phyloP scores from a whole-genome alignment of 2,329 filamentous ascomycete genomes.

The Escovopsis sp. region DNA sequence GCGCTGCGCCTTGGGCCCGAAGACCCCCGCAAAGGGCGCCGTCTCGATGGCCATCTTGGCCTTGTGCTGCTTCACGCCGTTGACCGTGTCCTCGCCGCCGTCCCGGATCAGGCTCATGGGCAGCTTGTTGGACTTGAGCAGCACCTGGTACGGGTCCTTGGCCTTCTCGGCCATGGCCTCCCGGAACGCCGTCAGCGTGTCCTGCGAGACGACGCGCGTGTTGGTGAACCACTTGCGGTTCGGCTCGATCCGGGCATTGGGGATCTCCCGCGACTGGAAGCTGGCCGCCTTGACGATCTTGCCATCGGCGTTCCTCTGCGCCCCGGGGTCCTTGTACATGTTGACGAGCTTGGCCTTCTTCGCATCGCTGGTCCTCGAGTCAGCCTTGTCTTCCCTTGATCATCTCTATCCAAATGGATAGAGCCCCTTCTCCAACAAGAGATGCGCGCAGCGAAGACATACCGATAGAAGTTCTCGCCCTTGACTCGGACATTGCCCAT shows the following conservation, averaged over 20 bases:
- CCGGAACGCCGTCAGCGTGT: constrained; percentile 73
- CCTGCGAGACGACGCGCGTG: constrained; percentile 77
- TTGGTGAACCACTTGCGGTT: constrained; percentile 98
- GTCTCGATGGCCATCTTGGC: constrained; percentile 90
- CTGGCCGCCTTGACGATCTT: constrained; percentile 72
- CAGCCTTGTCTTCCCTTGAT: too few relatives aligned
- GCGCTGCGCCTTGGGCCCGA: constrained; percentile 83
- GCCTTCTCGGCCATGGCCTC: constrained; percentile 85
- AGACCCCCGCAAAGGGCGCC: constrained; percentile 73
- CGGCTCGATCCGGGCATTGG: constrained; percentile 78
- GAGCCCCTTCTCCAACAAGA: not conserved
- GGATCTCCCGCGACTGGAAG: constrained; percentile 71
- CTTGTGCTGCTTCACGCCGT: constrained; percentile 80
- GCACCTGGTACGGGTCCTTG: constrained; percentile 79
- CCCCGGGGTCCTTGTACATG: constrained; percentile 78
- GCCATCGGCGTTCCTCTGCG: constrained; percentile 67
- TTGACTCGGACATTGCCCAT: constrained; percentile 87
- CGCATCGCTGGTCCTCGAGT: constrained; percentile 33
- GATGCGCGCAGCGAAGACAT: constrained; percentile 14
- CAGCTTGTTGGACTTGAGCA: constrained; percentile 94
- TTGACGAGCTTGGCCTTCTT: constrained; percentile 84
- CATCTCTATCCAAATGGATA: too few relatives aligned
- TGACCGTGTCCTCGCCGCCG: constrained; percentile 49
- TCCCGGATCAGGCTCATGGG: constrained; percentile 91
- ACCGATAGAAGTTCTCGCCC: constrained; percentile 97